Conservation (phyloP, 176 grass and related monocot genomes). For the Carex parvula region DNA sequence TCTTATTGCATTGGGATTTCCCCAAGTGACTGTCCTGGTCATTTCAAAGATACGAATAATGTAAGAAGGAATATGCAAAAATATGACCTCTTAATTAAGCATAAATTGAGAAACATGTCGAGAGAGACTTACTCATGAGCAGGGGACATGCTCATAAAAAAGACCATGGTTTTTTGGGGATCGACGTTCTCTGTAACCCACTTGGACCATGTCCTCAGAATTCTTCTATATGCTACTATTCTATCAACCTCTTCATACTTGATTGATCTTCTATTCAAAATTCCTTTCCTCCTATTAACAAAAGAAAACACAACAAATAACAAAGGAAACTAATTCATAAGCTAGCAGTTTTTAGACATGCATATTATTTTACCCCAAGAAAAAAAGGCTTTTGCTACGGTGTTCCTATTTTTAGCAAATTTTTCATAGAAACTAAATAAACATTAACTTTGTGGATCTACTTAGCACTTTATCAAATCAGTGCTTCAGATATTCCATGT, state of each 20-base stretch:
- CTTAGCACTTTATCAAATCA: too few species aligned
- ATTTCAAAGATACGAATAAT: neutral
- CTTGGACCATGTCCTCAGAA: conserved; percentile 75
- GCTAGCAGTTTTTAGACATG: neutral
- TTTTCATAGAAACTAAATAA: too few species aligned
- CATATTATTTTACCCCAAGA: neutral
- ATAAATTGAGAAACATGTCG: neutral
- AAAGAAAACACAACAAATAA: conserved; percentile 5
- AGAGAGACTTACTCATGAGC: conserved; percentile 51
- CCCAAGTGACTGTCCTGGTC: conserved; percentile 69
- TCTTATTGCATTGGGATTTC: conserved; percentile 67
- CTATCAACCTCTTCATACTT: conserved; percentile 64
- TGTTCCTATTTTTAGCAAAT: too few species aligned
- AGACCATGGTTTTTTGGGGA: conserved; percentile 55
- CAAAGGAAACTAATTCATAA: neutral
- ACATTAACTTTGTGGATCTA: too few species aligned
- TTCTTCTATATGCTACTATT: conserved; percentile 48
- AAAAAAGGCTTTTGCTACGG: neutral
- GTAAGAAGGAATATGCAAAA: neutral
- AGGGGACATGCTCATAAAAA: conserved; percentile 92
- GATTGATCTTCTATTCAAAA: conserved; percentile 49
- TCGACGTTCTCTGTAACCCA: conserved; percentile 74
- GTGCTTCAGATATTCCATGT: too few species aligned
- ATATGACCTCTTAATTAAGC: neutral
- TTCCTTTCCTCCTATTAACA: conserved; percentile 44